Base-by-base conservation (phyloP, 2,329 filamentous ascomycete genomes). In the Neophaeococcomyces aloes region DNA sequence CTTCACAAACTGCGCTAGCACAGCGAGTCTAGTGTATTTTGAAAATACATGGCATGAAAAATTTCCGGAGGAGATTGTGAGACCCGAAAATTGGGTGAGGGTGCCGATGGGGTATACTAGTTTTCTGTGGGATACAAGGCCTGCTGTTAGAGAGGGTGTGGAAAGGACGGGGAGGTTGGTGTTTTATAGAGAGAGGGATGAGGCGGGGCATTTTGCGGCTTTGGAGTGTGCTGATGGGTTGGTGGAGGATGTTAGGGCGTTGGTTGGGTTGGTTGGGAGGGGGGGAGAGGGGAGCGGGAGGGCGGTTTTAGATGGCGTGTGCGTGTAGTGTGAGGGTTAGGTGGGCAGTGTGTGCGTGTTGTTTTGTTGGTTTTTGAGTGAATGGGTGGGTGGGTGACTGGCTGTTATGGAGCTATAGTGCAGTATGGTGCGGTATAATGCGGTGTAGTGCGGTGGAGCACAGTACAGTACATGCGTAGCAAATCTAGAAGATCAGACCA, bases 81-180 rank as follows among this genome's bases (percentile, higher is more conserved):
- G 44, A 36, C 39, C 44, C 19, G 47, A 48, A 35, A 50, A 48
- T 21, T 32, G 45, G 11, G 44, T 53, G 18, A 23, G 59, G 13
- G 69, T 69, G 53, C 66, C 68, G 10, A 50, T 60, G 10, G 68
- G 66, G 0, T 69, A 65, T 49, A 64, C 60, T 1, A 64, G 62
- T 46, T 70, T 69, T 46, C 65, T 66, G 13, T 61, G 57, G 27
- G 67, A 70, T 47, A 44, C 70, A 1, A 44, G 58, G 4, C 63
- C 63, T 0, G 59, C 58, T 11, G 60, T 67, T 19, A 61, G 59
- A 47, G 55, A 56, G 42, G 63, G 60, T 53, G 53, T 64, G 7
- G 60, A 59, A 32, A 60, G 58, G 44, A 58, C 60, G 2, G 61
- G 56, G 0, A 60, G 67, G 31, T 44, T 71, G 15, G 63, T 67